Evolutionary conservation across 2,329 filamentous ascomycete species (phyloP), one percentile per base, ranked within the genome.

Genomic region (Hortaea werneckii): DNA sequence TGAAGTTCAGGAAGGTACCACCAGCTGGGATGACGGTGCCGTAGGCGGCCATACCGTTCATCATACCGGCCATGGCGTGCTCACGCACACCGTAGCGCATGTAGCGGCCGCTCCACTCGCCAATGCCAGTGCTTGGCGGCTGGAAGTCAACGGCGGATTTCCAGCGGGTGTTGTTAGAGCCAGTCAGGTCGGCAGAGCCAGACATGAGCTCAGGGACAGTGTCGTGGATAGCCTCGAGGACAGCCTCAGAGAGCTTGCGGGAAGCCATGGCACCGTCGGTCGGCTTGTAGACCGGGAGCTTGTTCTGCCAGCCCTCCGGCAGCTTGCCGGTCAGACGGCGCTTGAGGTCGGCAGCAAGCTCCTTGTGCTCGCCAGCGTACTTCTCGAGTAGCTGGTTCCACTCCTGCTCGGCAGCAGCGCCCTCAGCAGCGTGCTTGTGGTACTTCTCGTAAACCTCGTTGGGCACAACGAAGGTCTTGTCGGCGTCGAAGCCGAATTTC

Each of bases 1-100:
- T 88, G 70, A 98, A 98, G 84, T 96, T 98, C 59, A 98, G 78
- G 83, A 98, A 98, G 62, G 92, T 96, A 72, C 92, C 92, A 57
- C 82, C 82, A 59, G 89, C 94, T 58, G 92, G 92, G 65, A 98
- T 83, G 65, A 95, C 76, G 63, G 88, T 94, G 60, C 92, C 92
- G 71, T 96, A 98, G 53, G 89, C 92, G 54, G 88, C 81, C 50
- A 98, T 77, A 74, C 92, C 92, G 77, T 95, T 95, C 75, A 94
- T 85, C 71, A 94, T 87, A 62, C 85, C 85, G 64, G 85, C 87
- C 87, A 94, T 94, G 59, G 72, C 85, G 70, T 94, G 87, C 76
- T 94, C 87, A 69, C 87, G 85, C 61, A 94, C 86, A 78, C 87
- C 87, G 65, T 89, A 92, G 68, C 87, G 83, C 67, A 94, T 77